Evolutionary conservation across 805 yeast species (phyloP), one percentile per base, ranked within the genome.

Genomic region (Pichia phayaonensis): DNA sequence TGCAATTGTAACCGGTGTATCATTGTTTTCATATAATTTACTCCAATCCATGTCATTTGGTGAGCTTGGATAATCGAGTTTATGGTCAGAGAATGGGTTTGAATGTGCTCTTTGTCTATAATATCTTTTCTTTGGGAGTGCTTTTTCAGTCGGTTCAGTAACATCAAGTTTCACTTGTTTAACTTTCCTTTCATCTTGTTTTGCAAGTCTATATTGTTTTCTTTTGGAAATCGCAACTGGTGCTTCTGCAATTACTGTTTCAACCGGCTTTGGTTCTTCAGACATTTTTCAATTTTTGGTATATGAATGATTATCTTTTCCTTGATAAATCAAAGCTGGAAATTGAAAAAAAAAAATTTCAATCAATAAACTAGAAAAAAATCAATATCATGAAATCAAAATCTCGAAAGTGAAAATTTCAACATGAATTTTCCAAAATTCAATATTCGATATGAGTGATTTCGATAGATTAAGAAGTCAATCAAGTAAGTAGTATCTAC

Each of bases 71-170:
- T 94, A 94, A 54, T 88, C 96, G 43, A 94, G 73, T 59, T 84
- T 80, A 67, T 94, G 99, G 68, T 94, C 99, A 20, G 96, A 86
- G 61, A 94, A 94, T 22, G 98, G 98, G 63, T 94, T 94, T 2
- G 97, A 90, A 64, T 94, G 99, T 1, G 99, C 99, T 68, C 99
- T 74, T 69, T 94, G 99, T 65, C 99, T 79, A 67, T 94, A 94
- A 64, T 77, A 94, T 59, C 94, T 77, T 66, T 94, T 86, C 62
- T 82, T 78, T 46, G 97, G 97, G 46, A 90, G 71, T 23, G 61
- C 50, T 24, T 58, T 58, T n/a, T 59, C 62, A 49, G 56, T 29
- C 41, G 53, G 46, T 16, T 48, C 49, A 12, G 57, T 49, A 18
- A 66, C 67, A 29, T 71, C 77, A 50, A 79, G 70, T 40, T 73